Conservation (phyloP, 164 flowering plant species). For the Stephania japonica region DNA sequence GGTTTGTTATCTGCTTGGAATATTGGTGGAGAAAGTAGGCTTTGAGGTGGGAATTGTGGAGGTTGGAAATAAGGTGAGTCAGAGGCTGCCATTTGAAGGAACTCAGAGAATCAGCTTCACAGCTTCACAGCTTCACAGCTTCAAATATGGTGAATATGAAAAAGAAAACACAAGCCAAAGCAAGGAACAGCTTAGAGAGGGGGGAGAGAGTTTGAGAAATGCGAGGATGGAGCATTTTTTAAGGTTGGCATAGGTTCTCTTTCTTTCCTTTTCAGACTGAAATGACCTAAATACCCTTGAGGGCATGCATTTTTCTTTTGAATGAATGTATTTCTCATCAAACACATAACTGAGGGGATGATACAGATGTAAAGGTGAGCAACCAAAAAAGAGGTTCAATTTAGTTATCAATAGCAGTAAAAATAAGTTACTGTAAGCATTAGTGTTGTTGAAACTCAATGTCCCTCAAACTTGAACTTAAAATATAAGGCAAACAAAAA, state of each 20-base stretch:
- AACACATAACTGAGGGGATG: no score
- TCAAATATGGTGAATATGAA: constrained; percentile 17
- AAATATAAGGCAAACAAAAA: no score
- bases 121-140: constrained; percentile 5
- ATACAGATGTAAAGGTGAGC: no score
- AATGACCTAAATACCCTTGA: no score
- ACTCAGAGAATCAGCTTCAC: constrained; percentile 1
- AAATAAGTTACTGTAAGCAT: no score
- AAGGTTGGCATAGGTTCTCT: not conserved
- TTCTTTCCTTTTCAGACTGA: not conserved
- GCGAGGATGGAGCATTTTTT: constrained; percentile 17
- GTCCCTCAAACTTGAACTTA: no score
- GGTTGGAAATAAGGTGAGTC: constrained; percentile 13
- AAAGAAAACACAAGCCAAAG: not conserved
- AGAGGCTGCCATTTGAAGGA: constrained; percentile 44
- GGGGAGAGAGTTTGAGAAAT: constrained; percentile 15
- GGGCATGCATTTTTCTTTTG: no score
- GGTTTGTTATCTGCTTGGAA: constrained; percentile 20
- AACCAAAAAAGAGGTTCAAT: no score
- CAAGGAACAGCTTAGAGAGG: constrained; percentile 33
- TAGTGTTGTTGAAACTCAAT: no score
- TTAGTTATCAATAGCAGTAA: no score
- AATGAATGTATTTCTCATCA: no score
- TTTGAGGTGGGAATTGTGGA: constrained; percentile 16
- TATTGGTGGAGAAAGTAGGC: constrained; percentile 9